These are phyloP conservation scores for Tremella mesenterica DNA, from an alignment of 768 basidiomycete genomes.

Conservation along the genomic window DNA sequence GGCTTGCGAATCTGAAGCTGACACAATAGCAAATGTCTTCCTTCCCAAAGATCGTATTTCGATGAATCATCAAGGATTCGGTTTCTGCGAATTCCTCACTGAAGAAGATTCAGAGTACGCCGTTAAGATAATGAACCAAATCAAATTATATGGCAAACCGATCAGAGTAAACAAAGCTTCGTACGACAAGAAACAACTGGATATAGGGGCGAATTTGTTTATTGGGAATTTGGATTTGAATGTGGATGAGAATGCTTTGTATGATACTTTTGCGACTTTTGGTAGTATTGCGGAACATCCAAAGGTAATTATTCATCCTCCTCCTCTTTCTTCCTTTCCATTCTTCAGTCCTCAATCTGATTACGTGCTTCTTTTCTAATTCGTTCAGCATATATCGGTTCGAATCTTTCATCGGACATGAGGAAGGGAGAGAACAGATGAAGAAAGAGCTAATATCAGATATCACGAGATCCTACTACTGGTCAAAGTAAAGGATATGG, in stretches of 20 bases:
- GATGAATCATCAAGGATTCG: conserved; percentile 97
- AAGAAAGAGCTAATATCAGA: too few species aligned
- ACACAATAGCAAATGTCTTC: conserved; percentile 76
- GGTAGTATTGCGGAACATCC: conserved; percentile 41
- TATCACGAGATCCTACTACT: conserved; percentile 75
- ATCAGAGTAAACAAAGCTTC: conserved; percentile 99
- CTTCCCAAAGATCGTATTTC: conserved; percentile 97
- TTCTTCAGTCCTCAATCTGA: neutral
- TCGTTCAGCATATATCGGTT: neutral
- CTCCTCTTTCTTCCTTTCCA: neutral
- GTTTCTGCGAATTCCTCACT: conserved; percentile 97
- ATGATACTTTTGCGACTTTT: conserved; percentile 92
- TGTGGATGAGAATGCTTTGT: conserved; percentile 83
- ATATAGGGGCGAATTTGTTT: conserved; percentile 95
- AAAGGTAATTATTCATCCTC: conserved; percentile 32
- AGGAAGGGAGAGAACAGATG: too few species aligned
- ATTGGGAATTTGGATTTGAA: conserved; percentile 91
- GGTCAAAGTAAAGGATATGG: conserved; percentile 94
- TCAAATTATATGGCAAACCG: conserved; percentile 97
- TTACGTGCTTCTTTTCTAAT: neutral
- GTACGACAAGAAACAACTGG: conserved; percentile 94
- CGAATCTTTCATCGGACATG: too few species aligned
- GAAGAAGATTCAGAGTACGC: conserved; percentile 99
- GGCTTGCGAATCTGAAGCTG: neutral
- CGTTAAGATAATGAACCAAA: conserved; percentile 99